Evolutionary conservation across 345 rosid species (phyloP).

Genomic region (Trapa bicornis): DNA sequence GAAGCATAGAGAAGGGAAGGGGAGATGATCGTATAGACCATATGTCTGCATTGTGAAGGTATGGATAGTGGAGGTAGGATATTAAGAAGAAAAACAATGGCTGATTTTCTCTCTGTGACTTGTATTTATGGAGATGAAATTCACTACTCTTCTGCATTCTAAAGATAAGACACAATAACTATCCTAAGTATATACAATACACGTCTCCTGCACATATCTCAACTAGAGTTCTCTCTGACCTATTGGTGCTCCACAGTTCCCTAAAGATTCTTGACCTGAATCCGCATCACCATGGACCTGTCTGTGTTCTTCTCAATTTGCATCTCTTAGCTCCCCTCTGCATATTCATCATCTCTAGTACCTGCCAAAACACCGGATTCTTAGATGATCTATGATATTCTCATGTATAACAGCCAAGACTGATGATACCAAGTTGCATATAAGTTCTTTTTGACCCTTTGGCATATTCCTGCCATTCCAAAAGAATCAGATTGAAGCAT

Average conservation of each 20-base stretch:
- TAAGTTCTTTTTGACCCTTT: neutral
- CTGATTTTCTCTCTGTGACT: neutral
- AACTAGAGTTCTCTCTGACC: slow-evolving; percentile 5
- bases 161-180: slow-evolving; percentile 12
- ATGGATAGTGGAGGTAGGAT: no score
- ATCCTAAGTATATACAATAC: slow-evolving; percentile 29
- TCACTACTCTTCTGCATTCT: slow-evolving; percentile 4
- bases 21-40: no score
- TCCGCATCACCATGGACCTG: slow-evolving; percentile 72
- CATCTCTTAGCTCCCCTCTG: slow-evolving; percentile 44
- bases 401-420: neutral
- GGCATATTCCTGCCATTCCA: neutral
- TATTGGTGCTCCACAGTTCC: neutral
- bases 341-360: slow-evolving; percentile 42
- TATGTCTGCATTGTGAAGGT: no score
- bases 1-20: no score
- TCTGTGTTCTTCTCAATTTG: slow-evolving; percentile 67
- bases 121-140: neutral
- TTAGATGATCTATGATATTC: neutral
- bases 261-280: slow-evolving; percentile 7
- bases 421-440: neutral
- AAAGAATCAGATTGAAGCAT: neutral
- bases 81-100: neutral
- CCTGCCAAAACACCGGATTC: slow-evolving; percentile 27
- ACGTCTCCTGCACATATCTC: slow-evolving; percentile 11